Percentiles rank a stretch among this genome's conserved stretches.
These are phyloP conservation scores for Solanum hybrid DNA, from an alignment of 305 asterid genomes.

Conservation along the genomic window DNA sequence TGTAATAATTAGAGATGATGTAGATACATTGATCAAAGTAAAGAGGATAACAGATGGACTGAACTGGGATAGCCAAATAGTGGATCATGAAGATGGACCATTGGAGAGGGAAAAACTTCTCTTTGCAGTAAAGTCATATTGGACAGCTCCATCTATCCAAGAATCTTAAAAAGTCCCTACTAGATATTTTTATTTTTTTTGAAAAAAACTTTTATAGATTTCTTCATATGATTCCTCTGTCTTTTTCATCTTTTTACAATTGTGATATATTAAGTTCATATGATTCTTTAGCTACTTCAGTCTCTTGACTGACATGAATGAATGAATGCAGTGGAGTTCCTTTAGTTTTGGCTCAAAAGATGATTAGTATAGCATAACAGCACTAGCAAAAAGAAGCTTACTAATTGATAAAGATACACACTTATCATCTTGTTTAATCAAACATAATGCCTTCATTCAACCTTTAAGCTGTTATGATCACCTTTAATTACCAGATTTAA, in stretches of 20 bases:
- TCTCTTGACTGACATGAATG: background rate
- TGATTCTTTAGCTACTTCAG: background rate
- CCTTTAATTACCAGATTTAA: background rate
- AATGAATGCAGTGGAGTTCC: background rate
- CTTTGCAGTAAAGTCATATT: slow-evolving; percentile 41
- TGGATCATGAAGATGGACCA: slow-evolving; percentile 56
- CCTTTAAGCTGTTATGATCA: background rate
- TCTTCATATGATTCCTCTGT: background rate
- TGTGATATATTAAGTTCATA: background rate
- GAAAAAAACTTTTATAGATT: background rate
- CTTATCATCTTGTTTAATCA: background rate
- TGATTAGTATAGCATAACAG: too few relatives aligned
- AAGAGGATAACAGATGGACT: slow-evolving; percentile 38
- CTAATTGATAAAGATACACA: background rate
- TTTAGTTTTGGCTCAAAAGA: background rate
- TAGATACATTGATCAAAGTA: slow-evolving; percentile 30
- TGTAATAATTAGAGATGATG: slow-evolving; percentile 40
- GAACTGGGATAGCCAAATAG: slow-evolving; percentile 46
- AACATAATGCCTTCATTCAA: background rate
- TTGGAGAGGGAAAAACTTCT: slow-evolving; percentile 45
- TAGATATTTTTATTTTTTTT: background rate
- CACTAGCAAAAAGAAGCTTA: too few relatives aligned
- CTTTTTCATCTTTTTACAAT: background rate
- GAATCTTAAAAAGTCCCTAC: background rate
- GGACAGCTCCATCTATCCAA: slow-evolving; percentile 41